Percentiles rank a stretch among this genome's conserved stretches.
Evolutionary conservation across 2,329 filamentous ascomycete genomes (phyloP).

Genomic region (Herpotrichia juniperi): DNA sequence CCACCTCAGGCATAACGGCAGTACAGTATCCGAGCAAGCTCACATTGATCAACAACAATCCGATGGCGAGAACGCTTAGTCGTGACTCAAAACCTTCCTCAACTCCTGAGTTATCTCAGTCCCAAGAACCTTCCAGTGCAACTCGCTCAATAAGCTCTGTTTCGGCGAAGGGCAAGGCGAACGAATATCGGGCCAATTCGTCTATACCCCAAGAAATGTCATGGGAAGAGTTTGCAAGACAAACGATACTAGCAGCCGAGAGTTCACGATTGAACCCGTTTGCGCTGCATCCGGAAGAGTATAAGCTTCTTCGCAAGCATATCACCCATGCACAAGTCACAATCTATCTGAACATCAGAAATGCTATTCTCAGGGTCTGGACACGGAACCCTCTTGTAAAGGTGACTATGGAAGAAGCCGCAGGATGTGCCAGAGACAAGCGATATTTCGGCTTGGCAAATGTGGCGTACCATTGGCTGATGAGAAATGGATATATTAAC

Average conservation of each 20-base stretch:
- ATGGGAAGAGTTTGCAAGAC: slow-evolving; percentile 80
- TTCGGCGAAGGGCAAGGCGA: slow-evolving; percentile 26
- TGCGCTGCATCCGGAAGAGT: slow-evolving; percentile 83
- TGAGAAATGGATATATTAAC: slow-evolving; percentile 92
- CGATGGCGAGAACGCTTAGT: slow-evolving; percentile 28
- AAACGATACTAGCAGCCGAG: slow-evolving; percentile 89
- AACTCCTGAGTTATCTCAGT: slow-evolving; percentile 37
- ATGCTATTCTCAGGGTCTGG: slow-evolving; percentile 92
- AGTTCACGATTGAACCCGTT: slow-evolving; percentile 90
- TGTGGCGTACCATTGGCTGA: slow-evolving; percentile 90
- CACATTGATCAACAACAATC: slow-evolving; percentile 16
- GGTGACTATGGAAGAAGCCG: slow-evolving; percentile 82
- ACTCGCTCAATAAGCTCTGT: slow-evolving; percentile 26
- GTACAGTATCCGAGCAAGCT: slow-evolving; percentile 17
- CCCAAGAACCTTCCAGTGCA: slow-evolving; percentile 22
- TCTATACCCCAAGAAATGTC: slow-evolving; percentile 81
- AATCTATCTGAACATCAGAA: slow-evolving; percentile 93
- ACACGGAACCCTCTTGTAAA: slow-evolving; percentile 81
- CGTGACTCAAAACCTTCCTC: slow-evolving; percentile 34
- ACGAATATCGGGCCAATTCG: slow-evolving; percentile 64
- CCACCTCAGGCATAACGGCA: slow-evolving; percentile 11
- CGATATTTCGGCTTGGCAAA: slow-evolving; percentile 90
- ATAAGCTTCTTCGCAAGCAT: slow-evolving; percentile 77
- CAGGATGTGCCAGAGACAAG: slow-evolving; percentile 85
- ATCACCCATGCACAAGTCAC: slow-evolving; percentile 90